Conservation (phyloP, 345 rosid species). For the Gossypium turneri region DNA sequence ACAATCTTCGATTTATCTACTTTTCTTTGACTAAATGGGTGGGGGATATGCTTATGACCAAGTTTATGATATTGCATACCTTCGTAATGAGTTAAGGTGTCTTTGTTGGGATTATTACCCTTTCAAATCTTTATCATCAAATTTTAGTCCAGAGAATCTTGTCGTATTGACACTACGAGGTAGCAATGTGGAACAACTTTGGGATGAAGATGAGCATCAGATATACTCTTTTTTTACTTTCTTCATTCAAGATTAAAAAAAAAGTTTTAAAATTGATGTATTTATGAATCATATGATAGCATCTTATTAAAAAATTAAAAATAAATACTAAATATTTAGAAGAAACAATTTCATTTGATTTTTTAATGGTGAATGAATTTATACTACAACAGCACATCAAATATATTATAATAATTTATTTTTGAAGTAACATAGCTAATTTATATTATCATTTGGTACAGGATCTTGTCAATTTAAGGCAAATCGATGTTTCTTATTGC, state of each 20-base stretch:
- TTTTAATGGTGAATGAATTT: too few species aligned
- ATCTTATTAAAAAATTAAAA: too few species aligned
- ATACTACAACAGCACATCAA: background rate
- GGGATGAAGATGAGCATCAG: background rate
- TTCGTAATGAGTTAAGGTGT: constrained; percentile 25
- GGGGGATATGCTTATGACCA: background rate
- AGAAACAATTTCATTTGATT: too few species aligned
- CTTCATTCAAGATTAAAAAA: background rate
- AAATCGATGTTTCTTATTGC: background rate
- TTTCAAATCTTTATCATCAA: constrained; percentile 1
- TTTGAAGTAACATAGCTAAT: background rate
- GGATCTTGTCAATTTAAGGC: constrained; percentile 26
- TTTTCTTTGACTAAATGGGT: background rate
- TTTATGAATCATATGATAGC: too few species aligned
- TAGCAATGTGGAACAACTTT: background rate
- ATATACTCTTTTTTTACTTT: background rate
- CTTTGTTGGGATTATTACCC: constrained; percentile 35
- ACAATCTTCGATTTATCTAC: constrained; percentile 22
- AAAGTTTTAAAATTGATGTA: too few species aligned
- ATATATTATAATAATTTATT: background rate
- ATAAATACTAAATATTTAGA: too few species aligned
- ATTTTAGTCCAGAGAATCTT: background rate
- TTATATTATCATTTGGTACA: background rate
- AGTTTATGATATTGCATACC: background rate
- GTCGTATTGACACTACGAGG: background rate